phyloP scores from a whole-genome alignment of 768 basidiomycete genomes.

The Mycena belliarum region DNA sequence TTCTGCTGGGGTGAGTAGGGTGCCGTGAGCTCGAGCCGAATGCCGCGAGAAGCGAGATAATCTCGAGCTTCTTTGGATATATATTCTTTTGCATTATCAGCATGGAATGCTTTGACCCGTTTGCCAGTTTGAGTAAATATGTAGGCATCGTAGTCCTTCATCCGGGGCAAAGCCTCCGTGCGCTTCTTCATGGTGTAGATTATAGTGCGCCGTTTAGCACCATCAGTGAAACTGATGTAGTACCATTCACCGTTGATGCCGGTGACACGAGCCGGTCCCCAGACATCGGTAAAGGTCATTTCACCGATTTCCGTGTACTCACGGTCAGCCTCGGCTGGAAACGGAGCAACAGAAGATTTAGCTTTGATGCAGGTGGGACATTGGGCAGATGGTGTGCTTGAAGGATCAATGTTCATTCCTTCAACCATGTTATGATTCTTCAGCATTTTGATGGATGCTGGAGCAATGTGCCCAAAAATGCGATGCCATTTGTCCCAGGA shows the following conservation, averaged over 20 bases:
- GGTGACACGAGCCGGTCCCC: constrained; percentile 21
- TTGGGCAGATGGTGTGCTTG: constrained; percentile 12
- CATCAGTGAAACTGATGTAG: constrained; percentile 21
- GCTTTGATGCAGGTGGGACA: constrained; percentile 28
- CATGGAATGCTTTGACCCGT: constrained; percentile 4
- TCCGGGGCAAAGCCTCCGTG: neutral
- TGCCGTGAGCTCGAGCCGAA: constrained; percentile 2
- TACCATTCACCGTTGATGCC: constrained; percentile 15
- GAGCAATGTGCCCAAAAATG: constrained; percentile 26
- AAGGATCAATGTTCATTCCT: constrained; percentile 23
- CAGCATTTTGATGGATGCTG: constrained; percentile 22
- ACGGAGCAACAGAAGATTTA: constrained; percentile 23
- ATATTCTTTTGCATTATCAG: constrained; percentile 26
- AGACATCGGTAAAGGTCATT: constrained; percentile 23
- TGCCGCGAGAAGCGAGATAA: constrained; percentile 24
- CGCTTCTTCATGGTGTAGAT: constrained; percentile 10
- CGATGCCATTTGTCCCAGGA: constrained; percentile 11
- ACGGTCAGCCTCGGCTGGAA: constrained; percentile 23
- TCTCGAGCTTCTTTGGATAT: constrained; percentile 8
- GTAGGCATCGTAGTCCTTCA: constrained; percentile 1
- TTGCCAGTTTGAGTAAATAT: neutral
- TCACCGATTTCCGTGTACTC: constrained; percentile 23
- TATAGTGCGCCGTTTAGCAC: neutral
- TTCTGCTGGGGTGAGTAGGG: too few relatives aligned
- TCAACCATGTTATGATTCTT: constrained; percentile 22